These are phyloP conservation scores for Sedum album DNA, from an alignment of 164 flowering plant genomes.

Conservation along the genomic window DNA sequence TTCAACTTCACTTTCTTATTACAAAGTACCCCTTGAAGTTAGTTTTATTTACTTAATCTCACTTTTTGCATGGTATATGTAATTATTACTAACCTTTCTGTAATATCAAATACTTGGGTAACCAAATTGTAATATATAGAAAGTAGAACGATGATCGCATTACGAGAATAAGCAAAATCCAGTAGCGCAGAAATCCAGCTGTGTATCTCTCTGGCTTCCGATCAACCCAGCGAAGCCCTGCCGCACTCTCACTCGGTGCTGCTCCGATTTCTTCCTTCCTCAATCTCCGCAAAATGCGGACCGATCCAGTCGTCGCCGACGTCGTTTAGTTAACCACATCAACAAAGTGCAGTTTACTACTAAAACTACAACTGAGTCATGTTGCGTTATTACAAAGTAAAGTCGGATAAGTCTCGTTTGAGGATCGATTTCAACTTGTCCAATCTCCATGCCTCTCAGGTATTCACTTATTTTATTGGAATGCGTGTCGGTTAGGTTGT, in stretches of 20 bases:
- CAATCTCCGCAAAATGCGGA: not conserved
- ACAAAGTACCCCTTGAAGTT: not conserved
- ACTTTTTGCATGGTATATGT: too few species aligned
- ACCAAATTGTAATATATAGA: not conserved
- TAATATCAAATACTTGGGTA: too few species aligned
- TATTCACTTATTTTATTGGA: not conserved
- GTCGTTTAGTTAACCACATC: not conserved
- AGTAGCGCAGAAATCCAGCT: not conserved
- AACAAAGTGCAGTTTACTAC: not conserved
- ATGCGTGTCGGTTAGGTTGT: too few species aligned
- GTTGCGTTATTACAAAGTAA: conserved; percentile 1
- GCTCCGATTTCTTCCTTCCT: not conserved
- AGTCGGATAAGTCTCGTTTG: not conserved
- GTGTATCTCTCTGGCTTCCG: not conserved
- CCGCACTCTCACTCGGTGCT: not conserved
- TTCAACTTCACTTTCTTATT: not conserved
- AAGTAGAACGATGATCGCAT: not conserved
- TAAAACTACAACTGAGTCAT: not conserved
- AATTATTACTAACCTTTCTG: too few species aligned
- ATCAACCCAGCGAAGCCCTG: not conserved
- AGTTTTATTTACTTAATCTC: not conserved
- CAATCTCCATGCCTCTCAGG: not conserved
- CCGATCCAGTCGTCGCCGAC: not conserved
- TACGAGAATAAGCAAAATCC: too few species aligned
- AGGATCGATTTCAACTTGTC: conserved; percentile 7